Percentiles rank a stretch among this genome's conserved stretches.
Conservation (phyloP, 345 rosid species). For the Lepidium aucheri region DNA sequence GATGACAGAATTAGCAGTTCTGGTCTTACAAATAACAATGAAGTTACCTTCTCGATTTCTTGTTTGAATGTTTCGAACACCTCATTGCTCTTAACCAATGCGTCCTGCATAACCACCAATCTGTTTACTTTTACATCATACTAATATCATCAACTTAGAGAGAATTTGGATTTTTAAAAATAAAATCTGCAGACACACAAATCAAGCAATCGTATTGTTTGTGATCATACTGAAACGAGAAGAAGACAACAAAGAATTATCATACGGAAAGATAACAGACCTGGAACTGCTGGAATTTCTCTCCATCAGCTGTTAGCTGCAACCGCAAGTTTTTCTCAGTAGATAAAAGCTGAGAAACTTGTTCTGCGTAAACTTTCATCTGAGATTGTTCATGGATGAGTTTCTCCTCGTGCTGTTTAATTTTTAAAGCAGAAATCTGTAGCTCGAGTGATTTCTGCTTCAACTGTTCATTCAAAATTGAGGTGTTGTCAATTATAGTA, state of each 20-base stretch:
- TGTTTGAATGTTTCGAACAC: slow-evolving; percentile 91
- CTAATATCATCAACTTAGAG: not conserved
- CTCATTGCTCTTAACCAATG: slow-evolving; percentile 82
- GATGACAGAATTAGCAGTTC: not conserved
- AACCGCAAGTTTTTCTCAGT: slow-evolving; percentile 81
- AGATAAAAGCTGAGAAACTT: slow-evolving; percentile 70
- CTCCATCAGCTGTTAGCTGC: slow-evolving; percentile 90
- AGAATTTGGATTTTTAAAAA: not conserved
- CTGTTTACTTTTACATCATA: not conserved
- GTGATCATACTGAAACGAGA: not conserved
- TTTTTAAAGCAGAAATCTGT: slow-evolving; percentile 67
- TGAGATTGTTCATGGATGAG: slow-evolving; percentile 72
- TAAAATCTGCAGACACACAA: not conserved
- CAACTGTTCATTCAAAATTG: slow-evolving; percentile 44
- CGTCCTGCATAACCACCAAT: slow-evolving; percentile 55
- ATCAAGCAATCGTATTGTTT: not conserved
- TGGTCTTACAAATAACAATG: not conserved
- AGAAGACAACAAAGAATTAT: too few relatives aligned
- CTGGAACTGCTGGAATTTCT: slow-evolving; percentile 93
- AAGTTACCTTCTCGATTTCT: slow-evolving; percentile 80
- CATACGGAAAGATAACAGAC: slow-evolving; percentile 26
- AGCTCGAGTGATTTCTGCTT: slow-evolving; percentile 83
- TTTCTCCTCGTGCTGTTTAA: slow-evolving; percentile 85
- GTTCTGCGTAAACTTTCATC: slow-evolving; percentile 88
- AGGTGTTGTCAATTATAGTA: not conserved